These are phyloP conservation scores for Colletotrichum sp. DNA, from an alignment of 2,329 filamentous ascomycete genomes.

Conservation along the genomic window DNA sequence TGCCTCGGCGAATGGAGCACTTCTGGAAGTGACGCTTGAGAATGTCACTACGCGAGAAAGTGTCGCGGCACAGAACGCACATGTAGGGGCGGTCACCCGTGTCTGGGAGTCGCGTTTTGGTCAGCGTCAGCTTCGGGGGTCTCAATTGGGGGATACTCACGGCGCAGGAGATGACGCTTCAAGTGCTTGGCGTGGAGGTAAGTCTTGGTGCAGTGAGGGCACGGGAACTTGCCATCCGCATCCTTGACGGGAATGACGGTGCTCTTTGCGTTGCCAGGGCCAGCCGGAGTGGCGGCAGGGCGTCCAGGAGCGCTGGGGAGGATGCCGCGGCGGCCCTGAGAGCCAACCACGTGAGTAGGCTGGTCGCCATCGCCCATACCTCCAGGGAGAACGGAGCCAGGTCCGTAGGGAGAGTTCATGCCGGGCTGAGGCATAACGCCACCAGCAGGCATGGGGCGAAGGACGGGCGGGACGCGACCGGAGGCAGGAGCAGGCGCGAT, in stretches of 20 bases:
- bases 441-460: constrained; percentile 75
- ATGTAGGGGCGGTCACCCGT: constrained; percentile 98
- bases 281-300: constrained; percentile 75
- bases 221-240: constrained; percentile 96
- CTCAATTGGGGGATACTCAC: constrained; percentile 65
- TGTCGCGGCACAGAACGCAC: constrained; percentile 97
- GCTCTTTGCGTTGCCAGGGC: constrained; percentile 74
- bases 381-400: constrained; percentile 60
- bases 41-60: constrained; percentile 97
- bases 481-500: constrained; percentile 74
- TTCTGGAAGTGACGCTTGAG: constrained; percentile 99
- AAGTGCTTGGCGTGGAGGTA: constrained; percentile 97
- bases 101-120: constrained; percentile 59
- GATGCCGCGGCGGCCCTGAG: constrained; percentile 90
- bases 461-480: constrained; percentile 60
- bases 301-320: constrained; percentile 89
- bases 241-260: constrained; percentile 92
- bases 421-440: constrained; percentile 65
- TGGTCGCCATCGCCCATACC: constrained; percentile 63
- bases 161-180: constrained; percentile 93
- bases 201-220: constrained; percentile 97
- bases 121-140: constrained; percentile 15
- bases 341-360: constrained; percentile 92
- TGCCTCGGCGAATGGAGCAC: constrained; percentile 94
- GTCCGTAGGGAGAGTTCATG: constrained; percentile 65